Evolutionary conservation across 768 basidiomycete genomes (phyloP), one percentile per base, ranked within the genome.

Genomic region (Podaxis pistillaris): DNA sequence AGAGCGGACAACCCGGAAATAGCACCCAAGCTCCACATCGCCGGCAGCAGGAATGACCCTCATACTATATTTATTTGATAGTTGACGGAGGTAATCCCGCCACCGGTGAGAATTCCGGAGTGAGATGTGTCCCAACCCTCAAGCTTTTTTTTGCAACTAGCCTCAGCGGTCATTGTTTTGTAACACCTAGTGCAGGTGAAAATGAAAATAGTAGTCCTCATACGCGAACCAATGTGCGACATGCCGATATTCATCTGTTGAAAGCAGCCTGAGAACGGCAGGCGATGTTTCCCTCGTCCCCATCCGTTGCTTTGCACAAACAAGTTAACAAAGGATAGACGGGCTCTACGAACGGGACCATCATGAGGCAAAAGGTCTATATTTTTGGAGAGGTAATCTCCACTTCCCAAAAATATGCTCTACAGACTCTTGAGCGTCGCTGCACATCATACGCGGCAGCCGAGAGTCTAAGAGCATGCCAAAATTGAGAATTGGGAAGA

Each of bases 271-370:
- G 74, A 15, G 66, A 56, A 38, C 66, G 66, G 2, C 73, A 68
- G 52, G 64, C 67, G 11, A 73, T 75, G 55, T 73, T 77, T 12
- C 66, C 63, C 57, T 78, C 77, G 52, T 79, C 74, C 24, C 76
- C 76, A 11, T 67, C 63, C 0, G 78, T 77, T 77, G 52, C 70
- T 70, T 36, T 72, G 66, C 7, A 80, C 72, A 36, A 78, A 72
- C 46, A 77, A 73, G 53, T 74, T 75, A 19, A 77, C 70, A 61
- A 79, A 80, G 1, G 78, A 78, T 76, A 78, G 40, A 79, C 75
- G 13, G 78, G 76, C 22, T 76, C 76, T 22, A 73, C 69, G 8
- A 74, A 63, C 55, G 76, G 77, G 12, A 79, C 69, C 22, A 76
- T 56, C 3, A 76, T 64, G 5, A 79, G 67, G 33, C 81, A 73